Conservation (phyloP, 1,284 basidiomycete species). For the Tilletiopsis washingtonensis region DNA sequence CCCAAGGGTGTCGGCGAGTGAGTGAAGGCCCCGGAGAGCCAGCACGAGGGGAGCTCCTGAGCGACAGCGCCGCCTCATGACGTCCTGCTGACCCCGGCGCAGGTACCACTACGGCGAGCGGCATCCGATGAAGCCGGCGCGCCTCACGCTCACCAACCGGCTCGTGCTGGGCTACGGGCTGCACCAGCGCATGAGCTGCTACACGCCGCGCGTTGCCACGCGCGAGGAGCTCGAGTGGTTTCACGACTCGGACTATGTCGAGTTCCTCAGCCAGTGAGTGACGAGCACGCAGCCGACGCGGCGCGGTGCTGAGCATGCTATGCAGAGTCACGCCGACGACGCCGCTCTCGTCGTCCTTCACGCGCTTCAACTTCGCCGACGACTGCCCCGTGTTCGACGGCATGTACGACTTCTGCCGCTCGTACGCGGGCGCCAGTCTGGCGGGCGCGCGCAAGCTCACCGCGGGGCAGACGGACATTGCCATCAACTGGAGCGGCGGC, state of each 20-base stretch:
- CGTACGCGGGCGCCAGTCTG: constrained; percentile 57
- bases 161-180: constrained; percentile 93
- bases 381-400: constrained; percentile 47
- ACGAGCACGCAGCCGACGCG: not conserved
- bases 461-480: constrained; percentile 77
- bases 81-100: not conserved
- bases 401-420: constrained; percentile 46
- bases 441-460: constrained; percentile 56
- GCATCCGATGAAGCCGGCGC: constrained; percentile 97
- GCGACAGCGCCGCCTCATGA: not conserved
- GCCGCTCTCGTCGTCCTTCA: constrained; percentile 35
- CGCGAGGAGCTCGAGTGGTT: constrained; percentile 82
- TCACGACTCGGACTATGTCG: constrained; percentile 86
- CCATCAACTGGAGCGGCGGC: constrained; percentile 96
- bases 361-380: constrained; percentile 46
- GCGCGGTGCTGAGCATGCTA: too few species aligned
- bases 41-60: not conserved
- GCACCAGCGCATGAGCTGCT: constrained; percentile 91
- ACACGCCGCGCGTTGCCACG: constrained; percentile 78
- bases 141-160: constrained; percentile 86
- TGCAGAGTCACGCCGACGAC: constrained; percentile 34
- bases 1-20: constrained; percentile 88
- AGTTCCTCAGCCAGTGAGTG: constrained; percentile 66
- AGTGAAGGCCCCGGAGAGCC: constrained; percentile 9
- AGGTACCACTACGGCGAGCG: constrained; percentile 60